Evolutionary conservation across 805 yeast species (phyloP), one percentile per base, ranked within the genome.

Genomic region (Hanseniaspora singularis): DNA sequence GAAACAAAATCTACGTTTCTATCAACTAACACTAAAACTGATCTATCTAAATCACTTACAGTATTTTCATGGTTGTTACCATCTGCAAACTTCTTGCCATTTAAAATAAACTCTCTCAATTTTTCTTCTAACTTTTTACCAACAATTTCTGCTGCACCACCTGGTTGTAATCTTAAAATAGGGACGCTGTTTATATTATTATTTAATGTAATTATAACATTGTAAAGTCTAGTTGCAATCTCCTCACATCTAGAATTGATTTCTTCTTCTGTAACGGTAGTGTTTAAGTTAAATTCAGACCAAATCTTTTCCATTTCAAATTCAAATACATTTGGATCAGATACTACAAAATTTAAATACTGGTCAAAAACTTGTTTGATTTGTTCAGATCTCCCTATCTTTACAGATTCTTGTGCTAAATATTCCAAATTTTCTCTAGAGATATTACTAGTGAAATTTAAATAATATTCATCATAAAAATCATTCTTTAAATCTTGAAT

Each of bases 61-160:
- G 56, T 50, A 2, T 52, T 49, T 18, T 34, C 33, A 8, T 19
- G 3, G 19, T 20, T 30, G 18, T 26, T 40, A 15, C 33, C 34
- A 3, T 37, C 46, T 14, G 57, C 38, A 5, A 60, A 54, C 12
- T 61, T 53, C 57, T 68, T 57, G 64, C 77, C 48, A 60, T 87
- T 89, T 50, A 81, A 73, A 36, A 87, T 81, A 58, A 85, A 82
- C 57, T 92, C 96, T 48, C 97, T 73, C 51, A 92, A 68, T 57
- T 77, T 80, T 56, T 76, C 74, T 57, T 94, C 96, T 51, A 92
- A 70, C 56, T 81, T 83, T 54, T 81, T 82, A 1, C 96, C 94
- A 32, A 92, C 82, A 58, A 88, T 73, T 60, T 92, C 97, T 1
- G 97, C 96, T 0, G 99, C 94, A 1, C 96, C 96, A 40, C 94